Conservation (phyloP, 805 yeast genomes). For the Debaryomyces tyrocola region DNA sequence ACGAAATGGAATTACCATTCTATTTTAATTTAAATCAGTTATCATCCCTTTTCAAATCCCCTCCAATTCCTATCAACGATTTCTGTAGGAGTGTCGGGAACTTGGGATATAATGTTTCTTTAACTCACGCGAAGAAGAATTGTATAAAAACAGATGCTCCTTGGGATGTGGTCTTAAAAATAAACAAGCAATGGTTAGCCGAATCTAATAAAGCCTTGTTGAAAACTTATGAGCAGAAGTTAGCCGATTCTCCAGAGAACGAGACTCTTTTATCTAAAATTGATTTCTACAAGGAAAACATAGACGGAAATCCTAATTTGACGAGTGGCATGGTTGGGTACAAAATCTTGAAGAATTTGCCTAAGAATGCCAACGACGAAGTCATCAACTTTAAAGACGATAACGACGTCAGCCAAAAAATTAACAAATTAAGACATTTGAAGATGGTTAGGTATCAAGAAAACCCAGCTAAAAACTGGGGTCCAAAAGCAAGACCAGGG, state of each 20-base stretch:
- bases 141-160: conserved; percentile 90
- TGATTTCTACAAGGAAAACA: conserved; percentile 23
- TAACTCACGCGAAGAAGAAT: conserved; percentile 87
- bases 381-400: conserved; percentile 47
- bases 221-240: conserved; percentile 13
- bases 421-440: conserved; percentile 65
- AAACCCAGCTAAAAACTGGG: conserved; percentile 96
- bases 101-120: conserved; percentile 76
- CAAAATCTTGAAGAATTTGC: conserved; percentile 49
- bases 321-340: conserved; percentile 47
- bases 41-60: conserved; percentile 73
- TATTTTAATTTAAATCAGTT: conserved; percentile 80
- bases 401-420: conserved; percentile 56
- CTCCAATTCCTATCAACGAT: conserved; percentile 75
- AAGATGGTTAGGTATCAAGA: conserved; percentile 87
- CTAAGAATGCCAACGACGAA: conserved; percentile 35
- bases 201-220: conserved; percentile 24
- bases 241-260: conserved; percentile 3
- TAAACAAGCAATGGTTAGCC: conserved; percentile 61
- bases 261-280: conserved; percentile 14
- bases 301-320: conserved; percentile 44
- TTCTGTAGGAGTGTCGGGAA: conserved; percentile 82
- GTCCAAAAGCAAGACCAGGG: conserved; percentile 85
- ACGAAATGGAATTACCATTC: conserved; percentile 69
- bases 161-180: conserved; percentile 72